These are phyloP conservation scores for Clohesyomyces aquaticus DNA, from an alignment of 495 filamentous ascomycete species.

Conservation along the genomic window DNA sequence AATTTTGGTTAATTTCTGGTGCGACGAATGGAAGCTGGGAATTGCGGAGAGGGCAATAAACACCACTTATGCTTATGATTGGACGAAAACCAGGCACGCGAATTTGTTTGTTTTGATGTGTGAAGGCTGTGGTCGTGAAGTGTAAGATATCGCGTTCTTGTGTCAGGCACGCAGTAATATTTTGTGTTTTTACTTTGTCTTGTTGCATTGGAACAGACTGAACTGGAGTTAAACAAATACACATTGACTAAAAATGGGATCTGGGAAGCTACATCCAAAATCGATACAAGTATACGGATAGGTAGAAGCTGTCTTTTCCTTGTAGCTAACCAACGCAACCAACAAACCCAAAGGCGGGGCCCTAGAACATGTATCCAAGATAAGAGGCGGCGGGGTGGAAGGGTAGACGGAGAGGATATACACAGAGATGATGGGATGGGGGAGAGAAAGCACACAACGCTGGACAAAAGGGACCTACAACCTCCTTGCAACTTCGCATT, in stretches of 20 bases:
- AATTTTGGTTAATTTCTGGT: no score
- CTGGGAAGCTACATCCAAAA: no score
- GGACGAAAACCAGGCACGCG: not conserved
- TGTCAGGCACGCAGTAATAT: conserved; percentile 23
- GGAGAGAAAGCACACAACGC: conserved; percentile 7
- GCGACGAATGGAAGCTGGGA: no score
- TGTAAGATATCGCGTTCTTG: no score
- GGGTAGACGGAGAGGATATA: conserved; percentile 12
- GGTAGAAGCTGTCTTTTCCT: not conserved
- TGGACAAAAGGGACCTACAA: not conserved
- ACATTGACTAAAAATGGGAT: conserved; percentile 18
- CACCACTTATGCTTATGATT: no score
- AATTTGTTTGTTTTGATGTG: not conserved
- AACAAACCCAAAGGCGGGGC: not conserved
- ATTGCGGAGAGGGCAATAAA: no score
- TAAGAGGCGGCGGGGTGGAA: not conserved
- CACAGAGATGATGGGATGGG: conserved; percentile 1
- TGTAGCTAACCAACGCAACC: not conserved
- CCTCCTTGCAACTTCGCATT: not conserved
- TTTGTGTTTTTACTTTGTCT: conserved; percentile 5
- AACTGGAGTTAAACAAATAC: conserved; percentile 28
- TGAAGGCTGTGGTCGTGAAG: no score
- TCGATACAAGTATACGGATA: not conserved
- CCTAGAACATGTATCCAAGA: no score
- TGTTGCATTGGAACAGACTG: not conserved